Percentiles rank a stretch among this genome's conserved stretches.
Conservation (phyloP, 2,329 filamentous ascomycete genomes). For the Hymenoscyphus infarciens region DNA sequence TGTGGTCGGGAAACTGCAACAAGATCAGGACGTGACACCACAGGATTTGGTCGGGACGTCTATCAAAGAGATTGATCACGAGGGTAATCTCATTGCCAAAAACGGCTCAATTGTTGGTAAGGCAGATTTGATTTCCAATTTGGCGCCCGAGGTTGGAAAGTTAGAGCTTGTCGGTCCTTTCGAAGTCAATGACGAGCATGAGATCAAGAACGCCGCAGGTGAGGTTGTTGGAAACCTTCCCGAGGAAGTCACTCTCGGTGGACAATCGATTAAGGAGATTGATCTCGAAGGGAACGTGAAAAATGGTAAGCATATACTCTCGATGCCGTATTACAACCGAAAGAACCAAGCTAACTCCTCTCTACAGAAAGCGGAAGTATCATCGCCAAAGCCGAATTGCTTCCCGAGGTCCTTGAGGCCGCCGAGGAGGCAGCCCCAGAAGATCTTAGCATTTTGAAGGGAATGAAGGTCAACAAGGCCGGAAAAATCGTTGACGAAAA, state of each 20-base stretch:
- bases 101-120: slow-evolving; percentile 40
- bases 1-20: slow-evolving; percentile 46
- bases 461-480: slow-evolving; percentile 52
- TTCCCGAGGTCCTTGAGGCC: slow-evolving; percentile 29
- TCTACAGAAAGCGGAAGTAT: slow-evolving; percentile 42
- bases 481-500: slow-evolving; percentile 52
- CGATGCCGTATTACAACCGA: no score
- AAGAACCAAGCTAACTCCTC: background rate
- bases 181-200: slow-evolving; percentile 44
- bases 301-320: slow-evolving; percentile 23
- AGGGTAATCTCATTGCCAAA: slow-evolving; percentile 54
- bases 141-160: slow-evolving; percentile 27
- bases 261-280: slow-evolving; percentile 64
- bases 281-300: slow-evolving; percentile 55
- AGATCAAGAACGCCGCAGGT: slow-evolving; percentile 52
- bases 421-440: background rate
- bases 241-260: slow-evolving; percentile 43
- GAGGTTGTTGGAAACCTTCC: slow-evolving; percentile 50
- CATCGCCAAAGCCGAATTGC: slow-evolving; percentile 31
- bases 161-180: slow-evolving; percentile 50
- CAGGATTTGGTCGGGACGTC: slow-evolving; percentile 54
- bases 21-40: slow-evolving; percentile 37
- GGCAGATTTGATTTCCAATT: slow-evolving; percentile 35
- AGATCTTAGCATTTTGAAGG: slow-evolving; percentile 42
- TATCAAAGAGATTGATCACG: slow-evolving; percentile 59